Base-by-base conservation (phyloP, 257 asterid species). In the Cruciata laevipes region DNA sequence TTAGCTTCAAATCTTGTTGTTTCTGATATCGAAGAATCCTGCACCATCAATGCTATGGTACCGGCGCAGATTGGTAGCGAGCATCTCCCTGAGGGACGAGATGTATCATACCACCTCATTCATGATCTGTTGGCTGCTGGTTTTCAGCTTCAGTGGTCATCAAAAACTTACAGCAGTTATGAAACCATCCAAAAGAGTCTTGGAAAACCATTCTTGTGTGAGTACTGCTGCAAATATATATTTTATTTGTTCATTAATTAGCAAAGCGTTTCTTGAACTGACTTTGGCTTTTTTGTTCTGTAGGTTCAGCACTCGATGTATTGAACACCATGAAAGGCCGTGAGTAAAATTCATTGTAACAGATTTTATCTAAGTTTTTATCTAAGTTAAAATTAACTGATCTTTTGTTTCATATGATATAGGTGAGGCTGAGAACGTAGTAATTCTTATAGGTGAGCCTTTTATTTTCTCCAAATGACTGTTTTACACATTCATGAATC, bases 141-240 rank as follows among this genome's bases (percentile, higher is more conserved):
- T 24, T 63, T 35, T 63, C 53, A 62, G 7, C 30, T 35, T 25
- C 40, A 60, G 4, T 60, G 64, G 64, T 4, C 18, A 13, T 30
- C 23, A 33, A 2, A 12, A 12, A 20, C 0, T 31, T 0, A 47
- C n/a, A 14, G 5, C n/a, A n/a, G n/a, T n/a, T n/a, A n/a, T n/a
- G n/a, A n/a, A n/a, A n/a, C n/a, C 5, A 3, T 0, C 7, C 6
- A 1, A 12, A 18, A 0, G 7, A 59, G 8, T 7, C 17, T 3
- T 17, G 20, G n/a, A n/a, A 60, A 14, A 27, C 42, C 65, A 31
- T 59, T 59, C 25, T 30, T 42, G 65, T 60, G 65, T 60, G 42
- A 60, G 65, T 60, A 16, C 56, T 11, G 56, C 62, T 57, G 62
- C 7, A 57, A 2, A 21, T 1, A 17, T 31, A 10, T 57, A 6